Conservation (phyloP, 2,329 filamentous ascomycete species). For the Verticillium albo-atrum region DNA sequence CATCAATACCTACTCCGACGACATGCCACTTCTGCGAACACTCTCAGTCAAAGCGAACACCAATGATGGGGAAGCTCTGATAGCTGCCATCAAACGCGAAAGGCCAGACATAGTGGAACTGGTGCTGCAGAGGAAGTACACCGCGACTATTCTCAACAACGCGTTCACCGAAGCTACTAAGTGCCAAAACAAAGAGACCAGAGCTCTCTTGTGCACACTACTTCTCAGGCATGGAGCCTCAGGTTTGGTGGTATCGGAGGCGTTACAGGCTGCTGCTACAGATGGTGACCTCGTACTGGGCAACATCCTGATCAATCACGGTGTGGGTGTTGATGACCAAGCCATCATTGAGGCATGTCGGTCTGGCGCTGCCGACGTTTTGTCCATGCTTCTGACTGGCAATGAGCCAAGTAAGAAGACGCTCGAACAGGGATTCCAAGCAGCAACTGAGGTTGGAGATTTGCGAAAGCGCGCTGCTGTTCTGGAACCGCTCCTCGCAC, state of each 20-base stretch:
- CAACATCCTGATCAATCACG: conserved; percentile 44
- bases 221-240: conserved; percentile 43
- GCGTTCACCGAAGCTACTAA: conserved; percentile 39
- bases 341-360: conserved; percentile 51
- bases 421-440: conserved; percentile 48
- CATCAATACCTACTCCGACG: conserved; percentile 41
- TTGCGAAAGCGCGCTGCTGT: conserved; percentile 43
- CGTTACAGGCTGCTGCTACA: conserved; percentile 44
- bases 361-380: conserved; percentile 42
- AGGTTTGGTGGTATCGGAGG: conserved; percentile 40
- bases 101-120: conserved; percentile 40
- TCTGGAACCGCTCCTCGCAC: conserved; percentile 45
- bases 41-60: conserved; percentile 44
- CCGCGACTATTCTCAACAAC: conserved; percentile 31
- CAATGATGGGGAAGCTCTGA: conserved; percentile 44
- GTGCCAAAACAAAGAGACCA: conserved; percentile 30
- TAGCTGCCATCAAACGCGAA: conserved; percentile 39
- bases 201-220: conserved; percentile 38
- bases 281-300: conserved; percentile 50
- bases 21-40: conserved; percentile 41
- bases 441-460: conserved; percentile 48
- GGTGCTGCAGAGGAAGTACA: conserved; percentile 35
- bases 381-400: conserved; percentile 44
- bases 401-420: conserved; percentile 35
- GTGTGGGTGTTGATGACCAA: conserved; percentile 47